Conservation (phyloP, 2,329 filamentous ascomycete genomes). For the Ceratocystis albifundus region DNA sequence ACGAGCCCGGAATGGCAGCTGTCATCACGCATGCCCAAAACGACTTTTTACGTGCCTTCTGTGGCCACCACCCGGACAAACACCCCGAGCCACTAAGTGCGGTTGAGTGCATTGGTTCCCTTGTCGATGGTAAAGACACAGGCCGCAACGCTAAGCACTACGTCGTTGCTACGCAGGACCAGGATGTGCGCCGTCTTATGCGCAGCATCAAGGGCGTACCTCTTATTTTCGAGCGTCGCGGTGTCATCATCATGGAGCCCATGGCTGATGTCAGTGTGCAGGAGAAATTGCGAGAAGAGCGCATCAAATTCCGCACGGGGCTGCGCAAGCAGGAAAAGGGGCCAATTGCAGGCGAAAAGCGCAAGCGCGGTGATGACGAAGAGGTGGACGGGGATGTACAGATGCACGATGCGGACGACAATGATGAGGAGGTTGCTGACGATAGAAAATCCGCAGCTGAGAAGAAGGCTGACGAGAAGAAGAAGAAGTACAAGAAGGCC, state of each 20-base stretch:
- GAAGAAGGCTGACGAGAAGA: conserved; percentile 23
- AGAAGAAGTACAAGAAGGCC: conserved; percentile 45
- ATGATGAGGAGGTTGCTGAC: conserved; percentile 28
- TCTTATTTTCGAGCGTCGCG: conserved; percentile 64
- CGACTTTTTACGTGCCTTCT: conserved; percentile 59
- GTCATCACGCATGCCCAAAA: conserved; percentile 65
- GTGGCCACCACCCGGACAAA: conserved; percentile 62
- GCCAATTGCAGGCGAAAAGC: conserved; percentile 34
- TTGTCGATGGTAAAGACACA: conserved; percentile 66
- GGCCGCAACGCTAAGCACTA: conserved; percentile 68
- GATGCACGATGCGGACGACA: conserved; percentile 23
- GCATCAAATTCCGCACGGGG: conserved; percentile 60
- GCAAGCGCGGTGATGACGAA: conserved; percentile 39
- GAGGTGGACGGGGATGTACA: conserved; percentile 28
- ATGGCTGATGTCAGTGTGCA: conserved; percentile 58
- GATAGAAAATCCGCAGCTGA: conserved; percentile 20
- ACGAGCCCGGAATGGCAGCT: conserved; percentile 41
- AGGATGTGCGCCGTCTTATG: conserved; percentile 50
- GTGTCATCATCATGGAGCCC: conserved; percentile 60
- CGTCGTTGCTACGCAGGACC: conserved; percentile 63
- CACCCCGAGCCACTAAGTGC: conserved; percentile 59
- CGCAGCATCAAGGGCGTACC: conserved; percentile 60
- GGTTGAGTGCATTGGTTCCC: conserved; percentile 57
- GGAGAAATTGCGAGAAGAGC: conserved; percentile 56
- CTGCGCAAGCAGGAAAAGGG: conserved; percentile 40